These are phyloP conservation scores for Karstenula rhodostoma DNA, from an alignment of 2,329 filamentous ascomycete genomes.

Conservation along the genomic window DNA sequence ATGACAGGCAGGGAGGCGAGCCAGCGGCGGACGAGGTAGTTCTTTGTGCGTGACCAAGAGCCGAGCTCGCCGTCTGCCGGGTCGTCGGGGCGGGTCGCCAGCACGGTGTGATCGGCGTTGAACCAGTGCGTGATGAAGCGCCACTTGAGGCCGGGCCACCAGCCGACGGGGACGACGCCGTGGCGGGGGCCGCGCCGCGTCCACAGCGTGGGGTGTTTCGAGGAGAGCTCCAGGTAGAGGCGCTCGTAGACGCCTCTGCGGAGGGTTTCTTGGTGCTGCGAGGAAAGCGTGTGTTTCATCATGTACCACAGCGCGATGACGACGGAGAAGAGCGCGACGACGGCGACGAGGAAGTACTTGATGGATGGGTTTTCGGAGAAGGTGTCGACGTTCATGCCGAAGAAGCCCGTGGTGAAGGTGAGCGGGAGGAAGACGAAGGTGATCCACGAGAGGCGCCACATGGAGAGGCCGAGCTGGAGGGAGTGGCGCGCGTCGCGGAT, in stretches of 20 bases:
- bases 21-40: constrained; percentile 52
- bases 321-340: constrained; percentile 55
- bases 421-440: constrained; percentile 77
- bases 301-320: constrained; percentile 58
- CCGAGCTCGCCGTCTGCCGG: constrained; percentile 51
- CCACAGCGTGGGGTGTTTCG: constrained; percentile 58
- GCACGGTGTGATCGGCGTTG: constrained; percentile 51
- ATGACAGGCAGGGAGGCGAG: constrained; percentile 45
- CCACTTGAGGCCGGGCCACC: constrained; percentile 57
- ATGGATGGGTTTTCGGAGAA: constrained; percentile 55
- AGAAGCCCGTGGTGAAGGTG: constrained; percentile 59
- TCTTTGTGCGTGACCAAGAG: constrained; percentile 49
- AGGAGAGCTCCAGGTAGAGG: constrained; percentile 58
- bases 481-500: constrained; percentile 61
- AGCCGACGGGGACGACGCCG: constrained; percentile 51
- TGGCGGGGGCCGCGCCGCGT: constrained; percentile 55
- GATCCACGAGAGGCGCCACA: constrained; percentile 69
- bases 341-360: constrained; percentile 60
- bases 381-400: constrained; percentile 62
- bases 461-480: constrained; percentile 58
- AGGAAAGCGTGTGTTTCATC: constrained; percentile 56
- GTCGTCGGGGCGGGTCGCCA: constrained; percentile 37
- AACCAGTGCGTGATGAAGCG: constrained; percentile 58
- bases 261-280: constrained; percentile 54
- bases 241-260: constrained; percentile 60